Evolutionary conservation across 2,329 filamentous ascomycete species (phyloP), one percentile per base, ranked within the genome.

Genomic region (Venturia nashicola): DNA sequence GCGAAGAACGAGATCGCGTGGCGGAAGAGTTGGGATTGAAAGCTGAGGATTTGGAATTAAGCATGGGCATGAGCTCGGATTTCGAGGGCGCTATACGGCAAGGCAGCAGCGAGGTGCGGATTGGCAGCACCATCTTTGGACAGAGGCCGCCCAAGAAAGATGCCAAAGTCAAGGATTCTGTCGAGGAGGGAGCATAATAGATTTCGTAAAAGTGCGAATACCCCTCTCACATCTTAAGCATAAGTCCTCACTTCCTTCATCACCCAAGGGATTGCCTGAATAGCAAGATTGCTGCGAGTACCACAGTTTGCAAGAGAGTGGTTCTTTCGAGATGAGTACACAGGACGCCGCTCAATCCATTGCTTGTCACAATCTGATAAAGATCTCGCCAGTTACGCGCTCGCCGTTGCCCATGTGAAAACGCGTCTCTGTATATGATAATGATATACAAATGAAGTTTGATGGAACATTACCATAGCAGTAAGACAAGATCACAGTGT

Each of bases 31-130:
- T 92, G 61, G 83, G 79, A 0, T 68, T 85, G 48, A 72, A 78
- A 18, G 73, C 79, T 18, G 76, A 78, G n/a, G 80, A 81, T 66
- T 73, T 97, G 70, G 91, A 97, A 79, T 75, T 97, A 76, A 97
- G 92, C 76, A 99, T 99, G 93, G 93, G 93, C 7, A 99, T 99
- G 94, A 97, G 91, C 73, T 86, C 90, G 71, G 94, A 99, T 75
- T 99, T 93, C 74, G 92, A 96, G 78, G 89, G 87, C 8, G 94
- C 94, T 0, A 87, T 97, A 71, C 77, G 76, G 14, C 79, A 91
- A 79, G 94, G 94, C 0, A 97, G 92, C 76, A 82, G 85, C 69
- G 91, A 97, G 80, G 92, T 99, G 6, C 83, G 94, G 65, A 85
- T 99, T 9, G 94, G 94, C 1, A 97, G 91, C 72, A 93, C 90